Evolutionary conservation across 805 yeast genomes (phyloP).

Genomic region (Candida pseudofarinosa): DNA sequence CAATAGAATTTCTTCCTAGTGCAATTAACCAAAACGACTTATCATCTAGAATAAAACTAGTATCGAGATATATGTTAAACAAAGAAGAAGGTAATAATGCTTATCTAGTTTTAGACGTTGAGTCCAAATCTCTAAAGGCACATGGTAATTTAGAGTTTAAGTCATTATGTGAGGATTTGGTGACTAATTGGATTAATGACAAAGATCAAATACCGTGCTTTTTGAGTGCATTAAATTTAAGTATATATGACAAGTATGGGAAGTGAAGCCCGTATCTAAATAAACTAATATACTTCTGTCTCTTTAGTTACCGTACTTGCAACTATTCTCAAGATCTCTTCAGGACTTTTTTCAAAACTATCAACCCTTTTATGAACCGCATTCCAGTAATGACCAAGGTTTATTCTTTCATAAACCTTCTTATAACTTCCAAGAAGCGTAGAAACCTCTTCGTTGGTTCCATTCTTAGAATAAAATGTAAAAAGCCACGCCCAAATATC

Average conservation of each 20-base stretch:
- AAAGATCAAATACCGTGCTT: constrained; percentile 73
- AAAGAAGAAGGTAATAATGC: constrained; percentile 29
- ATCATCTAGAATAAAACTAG: constrained; percentile 53
- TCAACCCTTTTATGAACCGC: constrained; percentile 43
- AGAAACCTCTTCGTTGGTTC: constrained; percentile 31
- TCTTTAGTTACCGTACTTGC: not conserved
- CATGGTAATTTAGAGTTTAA: constrained; percentile 39
- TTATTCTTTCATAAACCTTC: constrained; percentile 45
- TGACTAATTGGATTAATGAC: constrained; percentile 64
- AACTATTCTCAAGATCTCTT: constrained; percentile 23
- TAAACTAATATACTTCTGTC: not conserved
- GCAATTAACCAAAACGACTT: constrained; percentile 40
- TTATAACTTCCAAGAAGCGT: constrained; percentile 32
- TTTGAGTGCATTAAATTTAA: constrained; percentile 67
- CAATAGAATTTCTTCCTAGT: constrained; percentile 57
- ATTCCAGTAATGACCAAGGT: constrained; percentile 62
- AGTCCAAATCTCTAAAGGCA: constrained; percentile 52
- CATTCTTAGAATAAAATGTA: constrained; percentile 39
- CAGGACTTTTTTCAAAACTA: constrained; percentile 38
- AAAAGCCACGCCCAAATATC: constrained; percentile 74
- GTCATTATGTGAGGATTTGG: constrained; percentile 43
- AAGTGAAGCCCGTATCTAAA: constrained; percentile 3
- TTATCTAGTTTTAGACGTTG: constrained; percentile 55
- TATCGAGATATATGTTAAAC: constrained; percentile 36
- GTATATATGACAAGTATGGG: constrained; percentile 47